A percentile compares a stretch with the other conserved stretches of the same genome.
Conservation (phyloP, 176 grass and related monocot genomes). For the Tuctoria greenei region DNA sequence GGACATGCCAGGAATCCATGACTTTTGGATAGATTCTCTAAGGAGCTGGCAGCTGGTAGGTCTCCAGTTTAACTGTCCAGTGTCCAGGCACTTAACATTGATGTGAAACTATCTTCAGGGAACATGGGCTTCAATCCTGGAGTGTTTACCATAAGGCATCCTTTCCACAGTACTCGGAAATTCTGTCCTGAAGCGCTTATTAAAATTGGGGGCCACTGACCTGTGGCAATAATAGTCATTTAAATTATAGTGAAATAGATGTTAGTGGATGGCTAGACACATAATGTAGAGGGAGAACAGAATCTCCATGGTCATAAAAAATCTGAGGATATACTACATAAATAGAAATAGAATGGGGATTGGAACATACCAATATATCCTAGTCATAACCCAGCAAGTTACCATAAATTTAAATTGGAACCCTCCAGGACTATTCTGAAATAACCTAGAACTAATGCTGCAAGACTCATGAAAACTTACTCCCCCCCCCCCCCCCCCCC, state of each 20-base stretch:
- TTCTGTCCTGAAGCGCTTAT: slow-evolving; percentile 58
- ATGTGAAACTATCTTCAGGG: slow-evolving; percentile 26
- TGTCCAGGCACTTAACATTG: slow-evolving; percentile 14
- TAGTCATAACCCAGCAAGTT: no score
- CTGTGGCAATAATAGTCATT: slow-evolving; percentile 24
- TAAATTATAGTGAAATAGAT: slow-evolving; percentile 6
- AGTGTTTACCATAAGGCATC: slow-evolving; percentile 55
- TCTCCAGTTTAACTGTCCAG: slow-evolving; percentile 8
- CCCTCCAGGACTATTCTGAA: background rate
- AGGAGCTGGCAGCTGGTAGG: background rate
- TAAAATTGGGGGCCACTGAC: slow-evolving; percentile 40
- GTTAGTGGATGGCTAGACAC: background rate
- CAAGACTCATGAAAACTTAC: background rate
- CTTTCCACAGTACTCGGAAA: slow-evolving; percentile 42
- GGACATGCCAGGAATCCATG: no score
- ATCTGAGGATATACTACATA: background rate
- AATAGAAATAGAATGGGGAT: background rate
- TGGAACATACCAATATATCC: background rate
- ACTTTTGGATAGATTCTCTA: no score
- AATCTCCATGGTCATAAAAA: background rate
- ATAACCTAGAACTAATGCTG: background rate
- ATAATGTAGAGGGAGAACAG: background rate
- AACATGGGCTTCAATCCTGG: slow-evolving; percentile 51
- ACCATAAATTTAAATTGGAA: background rate
- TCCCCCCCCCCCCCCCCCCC: background rate